A percentile compares a stretch with the other conserved stretches of the same genome.
Evolutionary conservation across 2,329 filamentous ascomycete species (phyloP).

Genomic region (Capronia americana): DNA sequence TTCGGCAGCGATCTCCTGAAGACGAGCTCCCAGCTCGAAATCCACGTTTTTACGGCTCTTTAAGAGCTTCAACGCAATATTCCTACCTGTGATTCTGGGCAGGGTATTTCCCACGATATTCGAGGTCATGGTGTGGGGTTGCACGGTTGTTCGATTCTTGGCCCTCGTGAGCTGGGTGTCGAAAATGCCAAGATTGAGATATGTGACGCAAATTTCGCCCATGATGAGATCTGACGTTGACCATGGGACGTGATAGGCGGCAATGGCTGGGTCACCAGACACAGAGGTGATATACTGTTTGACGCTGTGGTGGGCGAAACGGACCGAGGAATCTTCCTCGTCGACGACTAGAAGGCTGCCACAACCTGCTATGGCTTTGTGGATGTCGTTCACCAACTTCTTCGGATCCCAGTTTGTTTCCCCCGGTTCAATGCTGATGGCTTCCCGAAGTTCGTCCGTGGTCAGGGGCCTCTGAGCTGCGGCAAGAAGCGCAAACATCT

Average conservation of each 20-base stretch:
- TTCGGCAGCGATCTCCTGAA: background rate
- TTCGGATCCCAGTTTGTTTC: slow-evolving; percentile 19
- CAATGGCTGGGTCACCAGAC: background rate
- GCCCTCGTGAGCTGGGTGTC: slow-evolving; percentile 17
- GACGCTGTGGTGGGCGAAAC: slow-evolving; percentile 30
- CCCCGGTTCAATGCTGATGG: slow-evolving; percentile 19
- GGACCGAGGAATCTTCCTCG: slow-evolving; percentile 34
- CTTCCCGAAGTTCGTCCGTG: slow-evolving; percentile 27
- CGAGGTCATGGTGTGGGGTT: slow-evolving; percentile 1
- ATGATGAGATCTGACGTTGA: slow-evolving; percentile 13
- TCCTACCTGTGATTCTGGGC: background rate
- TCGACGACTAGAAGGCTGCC: slow-evolving; percentile 33
- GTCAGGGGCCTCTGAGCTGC: slow-evolving; percentile 24
- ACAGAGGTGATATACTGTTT: slow-evolving; percentile 21
- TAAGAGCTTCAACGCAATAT: slow-evolving; percentile 18
- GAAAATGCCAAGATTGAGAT: slow-evolving; percentile 27
- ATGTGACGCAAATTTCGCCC: slow-evolving; percentile 29
- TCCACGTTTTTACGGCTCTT: background rate
- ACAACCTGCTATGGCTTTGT: slow-evolving; percentile 23
- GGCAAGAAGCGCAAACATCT: slow-evolving; percentile 23
- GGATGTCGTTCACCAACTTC: slow-evolving; percentile 35
- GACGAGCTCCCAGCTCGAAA: background rate
- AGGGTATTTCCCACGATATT: slow-evolving; percentile 8
- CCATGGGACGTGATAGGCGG: slow-evolving; percentile 1
- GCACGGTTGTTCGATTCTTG: background rate